Evolutionary conservation across 768 basidiomycete species (phyloP), one percentile per base, ranked within the genome.

Genomic region (Pulveroboletus frians): DNA sequence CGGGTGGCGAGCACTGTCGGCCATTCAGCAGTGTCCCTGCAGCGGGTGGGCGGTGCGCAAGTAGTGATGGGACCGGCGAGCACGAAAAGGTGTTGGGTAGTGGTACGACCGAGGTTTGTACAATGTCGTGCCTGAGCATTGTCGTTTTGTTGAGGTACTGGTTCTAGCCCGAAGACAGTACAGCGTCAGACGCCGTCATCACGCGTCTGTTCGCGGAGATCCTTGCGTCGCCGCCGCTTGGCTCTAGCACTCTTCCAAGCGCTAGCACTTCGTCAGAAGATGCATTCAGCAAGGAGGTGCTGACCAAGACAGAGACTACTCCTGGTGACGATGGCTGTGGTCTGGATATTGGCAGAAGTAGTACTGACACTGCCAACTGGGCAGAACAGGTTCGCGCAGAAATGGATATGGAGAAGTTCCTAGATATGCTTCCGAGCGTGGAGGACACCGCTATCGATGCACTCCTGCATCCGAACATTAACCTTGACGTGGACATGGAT

Each of bases 1-100:
- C 90, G 90, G 90, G 85, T 92, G 90, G 90, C 80, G 90, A 83
- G 78, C 81, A 78, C 77, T 75, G 76, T 60, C 56, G 68, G 56
- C 54, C 58, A 65, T 70, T 64, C 76, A 61, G 71, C 77, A 76
- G 76, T 81, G 84, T 76, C 90, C 90, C 87, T 84, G 90, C 90
- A 92, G 90, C 90, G 89, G 90, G 89, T 88, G 86, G 84, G 72
- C 71, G 50, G 67, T 63, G 63, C 47, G 59, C 63, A 61, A 57
- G 59, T 65, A 61, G 51, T 64, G 53, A 67, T 49, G 56, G 39
- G 57, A 56, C 53, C 41, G 46, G 38, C 18, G 60, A 65, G 60
- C 37, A 49, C 36, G 21, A 27, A 47, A 44, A 57, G 43, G 20
- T 54, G 56, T 51, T 31, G 44, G 49, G n/a, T 53, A 46, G 32